Conservation (phyloP, 139 green algal genomes). For the Nannochloris sp. region DNA sequence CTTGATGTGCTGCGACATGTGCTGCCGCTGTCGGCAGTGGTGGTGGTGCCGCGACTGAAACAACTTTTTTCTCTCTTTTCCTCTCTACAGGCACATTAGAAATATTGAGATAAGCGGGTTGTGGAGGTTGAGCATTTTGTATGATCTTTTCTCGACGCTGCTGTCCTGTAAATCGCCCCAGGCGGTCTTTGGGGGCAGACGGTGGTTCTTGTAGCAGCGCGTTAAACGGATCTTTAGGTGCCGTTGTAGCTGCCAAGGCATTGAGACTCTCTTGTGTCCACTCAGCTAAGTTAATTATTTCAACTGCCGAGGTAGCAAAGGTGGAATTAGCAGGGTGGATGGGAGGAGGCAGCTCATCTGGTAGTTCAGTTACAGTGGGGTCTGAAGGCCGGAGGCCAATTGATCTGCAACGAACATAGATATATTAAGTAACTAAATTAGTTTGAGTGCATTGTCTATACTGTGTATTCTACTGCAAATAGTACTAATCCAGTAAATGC, state of each 20-base stretch:
- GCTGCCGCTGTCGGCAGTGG: too few relatives aligned
- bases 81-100: too few relatives aligned
- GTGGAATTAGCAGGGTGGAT: neutral
- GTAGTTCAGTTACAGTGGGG: neutral
- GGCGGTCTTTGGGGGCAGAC: neutral
- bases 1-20: too few relatives aligned
- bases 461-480: too few relatives aligned
- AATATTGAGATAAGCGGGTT: too few relatives aligned
- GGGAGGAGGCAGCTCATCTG: neutral
- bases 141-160: neutral
- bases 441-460: too few relatives aligned
- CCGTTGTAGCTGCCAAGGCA: neutral
- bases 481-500: too few relatives aligned
- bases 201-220: conserved; percentile 4
- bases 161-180: neutral
- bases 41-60: too few relatives aligned
- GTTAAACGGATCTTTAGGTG: conserved; percentile 2
- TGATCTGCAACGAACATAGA: conserved; percentile 7
- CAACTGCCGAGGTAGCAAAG: too few relatives aligned
- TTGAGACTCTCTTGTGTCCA: neutral
- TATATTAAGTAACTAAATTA: too few relatives aligned
- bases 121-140: too few relatives aligned
- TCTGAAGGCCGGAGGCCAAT: conserved; percentile 16
- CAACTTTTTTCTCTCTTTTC: too few relatives aligned
- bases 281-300: conserved; percentile 1